These are phyloP conservation scores for Cornus suecica DNA, from an alignment of 148 eudicot genomes.

Conservation along the genomic window DNA sequence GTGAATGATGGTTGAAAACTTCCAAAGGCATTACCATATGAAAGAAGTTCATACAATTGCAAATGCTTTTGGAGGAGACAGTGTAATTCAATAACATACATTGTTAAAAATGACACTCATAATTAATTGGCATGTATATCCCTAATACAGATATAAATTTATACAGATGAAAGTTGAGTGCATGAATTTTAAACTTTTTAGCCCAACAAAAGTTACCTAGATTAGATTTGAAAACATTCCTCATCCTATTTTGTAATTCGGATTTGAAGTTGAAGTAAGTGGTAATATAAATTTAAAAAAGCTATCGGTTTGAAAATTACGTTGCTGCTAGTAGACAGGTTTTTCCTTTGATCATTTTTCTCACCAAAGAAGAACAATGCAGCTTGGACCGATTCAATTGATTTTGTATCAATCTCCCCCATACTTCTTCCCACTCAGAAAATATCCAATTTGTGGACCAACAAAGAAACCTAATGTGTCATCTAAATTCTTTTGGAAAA, in stretches of 20 bases:
- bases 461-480: background rate
- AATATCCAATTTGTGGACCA: background rate
- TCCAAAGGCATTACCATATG: too few species aligned
- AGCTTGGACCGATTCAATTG: slow-evolving; percentile 33
- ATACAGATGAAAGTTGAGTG: background rate
- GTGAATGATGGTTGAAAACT: background rate
- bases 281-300: background rate
- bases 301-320: slow-evolving; percentile 15
- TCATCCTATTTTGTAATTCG: background rate
- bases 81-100: background rate
- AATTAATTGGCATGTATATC: background rate
- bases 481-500: background rate
- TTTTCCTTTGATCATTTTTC: slow-evolving; percentile 18
- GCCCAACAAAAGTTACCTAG: background rate
- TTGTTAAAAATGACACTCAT: background rate
- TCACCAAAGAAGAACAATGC: slow-evolving; percentile 28
- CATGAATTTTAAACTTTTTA: background rate
- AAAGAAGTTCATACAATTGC: background rate
- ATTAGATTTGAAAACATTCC: background rate
- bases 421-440: slow-evolving; percentile 15
- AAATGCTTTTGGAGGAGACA: too few species aligned
- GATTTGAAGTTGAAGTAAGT: background rate
- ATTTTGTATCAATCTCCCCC: slow-evolving; percentile 38
- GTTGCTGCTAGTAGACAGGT: slow-evolving; percentile 1
- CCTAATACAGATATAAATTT: background rate